phyloP scores from a whole-genome alignment of 257 asterid species.

The Ilex asprella region DNA sequence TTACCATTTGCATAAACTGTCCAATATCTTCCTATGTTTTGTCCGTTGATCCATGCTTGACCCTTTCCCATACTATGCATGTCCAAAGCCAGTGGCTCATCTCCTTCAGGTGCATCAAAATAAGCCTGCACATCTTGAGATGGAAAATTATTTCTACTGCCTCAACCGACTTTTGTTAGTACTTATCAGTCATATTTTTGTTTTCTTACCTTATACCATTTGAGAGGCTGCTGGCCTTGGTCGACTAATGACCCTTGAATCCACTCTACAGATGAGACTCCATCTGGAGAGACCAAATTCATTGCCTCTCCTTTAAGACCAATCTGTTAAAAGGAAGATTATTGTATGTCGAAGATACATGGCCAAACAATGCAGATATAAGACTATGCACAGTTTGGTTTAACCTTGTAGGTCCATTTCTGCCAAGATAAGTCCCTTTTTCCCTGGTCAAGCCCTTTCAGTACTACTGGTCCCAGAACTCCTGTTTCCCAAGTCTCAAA shows the following conservation, averaged over 20 bases:
- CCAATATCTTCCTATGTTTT: slow-evolving; percentile 75
- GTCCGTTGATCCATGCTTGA: slow-evolving; percentile 78
- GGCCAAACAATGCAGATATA: neutral
- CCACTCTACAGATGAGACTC: slow-evolving; percentile 54
- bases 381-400: neutral
- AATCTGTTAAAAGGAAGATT: slow-evolving; percentile 22
- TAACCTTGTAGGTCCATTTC: slow-evolving; percentile 68
- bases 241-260: slow-evolving; percentile 22
- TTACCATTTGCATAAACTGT: slow-evolving; percentile 40
- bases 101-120: slow-evolving; percentile 59
- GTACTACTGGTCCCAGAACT: slow-evolving; percentile 38
- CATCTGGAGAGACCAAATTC: slow-evolving; percentile 40
- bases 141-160: neutral
- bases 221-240: slow-evolving; percentile 44
- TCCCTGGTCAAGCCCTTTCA: slow-evolving; percentile 52
- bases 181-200: neutral
- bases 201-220: slow-evolving; percentile 65
- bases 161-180: neutral
- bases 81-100: slow-evolving; percentile 66
- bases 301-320: slow-evolving; percentile 53
- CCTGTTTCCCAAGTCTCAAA: slow-evolving; percentile 54
- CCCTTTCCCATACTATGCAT: slow-evolving; percentile 78
- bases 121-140: slow-evolving; percentile 37
- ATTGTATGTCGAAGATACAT: neutral
- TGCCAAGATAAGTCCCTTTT: slow-evolving; percentile 42